Evolutionary conservation across 768 basidiomycete genomes (phyloP), one percentile per base, ranked within the genome.

Genomic region (Russula emetica): DNA sequence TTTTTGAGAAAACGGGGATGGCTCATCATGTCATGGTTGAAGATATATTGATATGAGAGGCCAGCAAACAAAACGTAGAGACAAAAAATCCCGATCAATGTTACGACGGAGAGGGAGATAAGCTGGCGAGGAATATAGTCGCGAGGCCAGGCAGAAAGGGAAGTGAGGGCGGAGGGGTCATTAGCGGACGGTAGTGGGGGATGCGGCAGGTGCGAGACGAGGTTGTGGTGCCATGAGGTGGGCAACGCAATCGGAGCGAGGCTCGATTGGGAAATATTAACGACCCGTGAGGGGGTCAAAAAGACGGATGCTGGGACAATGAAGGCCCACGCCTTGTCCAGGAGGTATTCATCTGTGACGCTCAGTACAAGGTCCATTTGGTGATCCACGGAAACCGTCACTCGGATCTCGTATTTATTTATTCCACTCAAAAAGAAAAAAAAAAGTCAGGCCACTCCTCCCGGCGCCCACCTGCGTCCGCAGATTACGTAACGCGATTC

Each of bases 11-110:
- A 99, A 34, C 91, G 83, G 0, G 97, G 97, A 76, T 99, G 97
- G 36, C 82, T 80, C 88, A 90, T 95, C 93, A 90, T 97, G 24
- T 88, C 90, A 71, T 90, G 89, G 76, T 98, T 94, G 83, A 98
- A 99, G 61, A 98, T 84, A 75, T 81, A 86, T 50, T 76, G 75
- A 77, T 92, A 99, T 3, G 93, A 94, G 28, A 91, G 74, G 49
- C 82, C 78, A n/a, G 94, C 94, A 69, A 98, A 89, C 28, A 88
- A 57, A 76, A 97, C 94, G 76, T 99, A 99, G 53, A 99, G 81
- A 55, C 86, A 26, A 69, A 88, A 83, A 62, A 96, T 90, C 64
- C 94, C 94, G 62, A 92, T 69, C 58, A 90, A 75, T 1, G 94
- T 95, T 67, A 98, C 71, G 28, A 79, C 72, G 66, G 76, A 74